Conservation (phyloP, 148 eudicot genomes). For the Amaranthus cruentus region DNA sequence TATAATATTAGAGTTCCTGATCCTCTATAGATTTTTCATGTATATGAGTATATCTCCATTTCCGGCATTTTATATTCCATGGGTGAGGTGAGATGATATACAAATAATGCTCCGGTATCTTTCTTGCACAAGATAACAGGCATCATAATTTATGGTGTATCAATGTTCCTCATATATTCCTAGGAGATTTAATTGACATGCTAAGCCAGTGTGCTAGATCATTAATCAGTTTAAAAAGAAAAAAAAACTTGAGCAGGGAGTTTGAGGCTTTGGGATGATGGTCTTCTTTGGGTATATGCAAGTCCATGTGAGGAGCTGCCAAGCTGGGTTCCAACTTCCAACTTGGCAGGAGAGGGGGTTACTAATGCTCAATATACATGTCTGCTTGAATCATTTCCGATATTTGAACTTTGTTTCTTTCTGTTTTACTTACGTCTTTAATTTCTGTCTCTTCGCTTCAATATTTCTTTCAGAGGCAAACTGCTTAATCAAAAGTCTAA, state of each 20-base stretch:
- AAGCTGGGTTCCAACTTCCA: not conserved
- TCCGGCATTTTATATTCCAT: not conserved
- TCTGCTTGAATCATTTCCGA: not conserved
- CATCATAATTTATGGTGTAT: not conserved
- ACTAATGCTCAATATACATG: not conserved
- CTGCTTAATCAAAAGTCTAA: not conserved
- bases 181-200: no score
- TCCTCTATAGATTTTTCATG: no score
- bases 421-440: not conserved
- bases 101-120: not conserved
- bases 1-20: not conserved
- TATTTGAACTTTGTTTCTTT: not conserved
- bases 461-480: not conserved
- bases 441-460: not conserved
- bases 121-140: not conserved
- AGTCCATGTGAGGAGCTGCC: not conserved
- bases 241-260: slow-evolving; percentile 9
- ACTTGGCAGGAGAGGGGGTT: not conserved
- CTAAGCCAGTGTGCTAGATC: no score
- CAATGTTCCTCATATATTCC: no score
- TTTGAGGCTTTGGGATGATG: not conserved
- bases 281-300: not conserved
- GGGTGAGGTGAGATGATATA: not conserved
- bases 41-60: no score
- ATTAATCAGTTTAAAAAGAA: not conserved